Conservation (phyloP, 2,329 filamentous ascomycete genomes). For the Trichophyton benhamiae region DNA sequence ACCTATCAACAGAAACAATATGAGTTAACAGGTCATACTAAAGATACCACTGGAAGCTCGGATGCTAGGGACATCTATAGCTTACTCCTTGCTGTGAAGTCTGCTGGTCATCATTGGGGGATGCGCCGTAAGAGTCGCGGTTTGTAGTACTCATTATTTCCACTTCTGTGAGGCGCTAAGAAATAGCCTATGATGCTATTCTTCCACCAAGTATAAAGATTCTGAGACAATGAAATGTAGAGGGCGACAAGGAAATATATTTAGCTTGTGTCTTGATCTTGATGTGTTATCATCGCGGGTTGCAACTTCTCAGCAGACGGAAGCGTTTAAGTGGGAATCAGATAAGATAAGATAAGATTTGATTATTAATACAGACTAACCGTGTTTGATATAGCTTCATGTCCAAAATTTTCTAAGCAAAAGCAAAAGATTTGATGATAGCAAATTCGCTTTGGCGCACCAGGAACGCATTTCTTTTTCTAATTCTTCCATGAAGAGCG, state of each 20-base stretch:
- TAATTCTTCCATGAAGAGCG: neutral
- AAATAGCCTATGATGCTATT: neutral
- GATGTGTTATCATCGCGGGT: neutral
- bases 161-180: too few relatives aligned
- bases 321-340: neutral
- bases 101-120: neutral
- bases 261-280: neutral
- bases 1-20: neutral
- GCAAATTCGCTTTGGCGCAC: neutral
- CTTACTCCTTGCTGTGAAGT: neutral
- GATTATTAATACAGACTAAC: neutral
- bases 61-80: neutral
- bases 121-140: neutral
- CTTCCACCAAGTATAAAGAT: neutral
- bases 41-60: neutral
- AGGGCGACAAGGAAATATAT: neutral
- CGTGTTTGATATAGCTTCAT: neutral
- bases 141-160: constrained; percentile 3
- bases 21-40: neutral
- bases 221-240: neutral
- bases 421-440: neutral
- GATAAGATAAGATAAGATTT: constrained; percentile 6
- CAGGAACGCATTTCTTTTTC: neutral
- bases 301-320: too few relatives aligned
- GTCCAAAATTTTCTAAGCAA: constrained; percentile 8